Percentiles rank a stretch among this genome's conserved stretches.
Evolutionary conservation across 1,284 basidiomycete genomes (phyloP).

Genomic region (Irpex rosettiformis): DNA sequence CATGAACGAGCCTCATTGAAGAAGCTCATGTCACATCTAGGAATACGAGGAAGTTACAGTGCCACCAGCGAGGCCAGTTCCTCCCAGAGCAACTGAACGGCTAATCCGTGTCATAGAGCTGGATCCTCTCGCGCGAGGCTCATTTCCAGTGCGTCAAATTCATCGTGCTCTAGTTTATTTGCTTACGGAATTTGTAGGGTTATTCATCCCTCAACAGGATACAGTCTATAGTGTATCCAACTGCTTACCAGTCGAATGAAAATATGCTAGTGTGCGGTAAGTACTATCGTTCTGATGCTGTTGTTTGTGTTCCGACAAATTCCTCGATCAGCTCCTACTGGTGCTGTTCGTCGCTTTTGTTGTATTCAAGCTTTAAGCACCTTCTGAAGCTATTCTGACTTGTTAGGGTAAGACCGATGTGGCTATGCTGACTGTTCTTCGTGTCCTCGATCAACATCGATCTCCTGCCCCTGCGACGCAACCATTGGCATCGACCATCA

Average conservation of each 20-base stretch:
- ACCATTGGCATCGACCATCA: slow-evolving; percentile 53
- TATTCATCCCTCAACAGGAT: slow-evolving; percentile 91
- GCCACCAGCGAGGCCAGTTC: slow-evolving; percentile 81
- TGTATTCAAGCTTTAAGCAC: neutral
- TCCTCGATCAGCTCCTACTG: slow-evolving; percentile 76
- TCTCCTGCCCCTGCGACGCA: slow-evolving; percentile 26
- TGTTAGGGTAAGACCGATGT: slow-evolving; percentile 97
- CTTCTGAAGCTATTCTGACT: slow-evolving; percentile 1
- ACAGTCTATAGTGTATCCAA: slow-evolving; percentile 93
- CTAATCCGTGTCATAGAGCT: slow-evolving; percentile 75
- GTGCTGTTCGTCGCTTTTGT: slow-evolving; percentile 64
- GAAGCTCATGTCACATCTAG: slow-evolving; percentile 28
- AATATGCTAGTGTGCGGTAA: slow-evolving; percentile 94
- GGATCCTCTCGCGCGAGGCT: slow-evolving; percentile 78
- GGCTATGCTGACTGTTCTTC: slow-evolving; percentile 91
- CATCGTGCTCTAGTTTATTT: slow-evolving; percentile 6
- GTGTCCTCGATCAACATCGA: slow-evolving; percentile 79
- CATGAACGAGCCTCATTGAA: neutral
- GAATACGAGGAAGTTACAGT: slow-evolving; percentile 84
- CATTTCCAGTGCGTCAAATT: slow-evolving; percentile 70
- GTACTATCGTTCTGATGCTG: slow-evolving; percentile 24
- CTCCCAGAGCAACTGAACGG: slow-evolving; percentile 72
- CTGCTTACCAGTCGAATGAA: slow-evolving; percentile 93
- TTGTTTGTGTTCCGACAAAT: neutral
- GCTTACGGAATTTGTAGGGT: slow-evolving; percentile 47